Evolutionary conservation across 441 rosid species (phyloP), one percentile per base, ranked within the genome.

Genomic region (Pelargonium citronellum): DNA sequence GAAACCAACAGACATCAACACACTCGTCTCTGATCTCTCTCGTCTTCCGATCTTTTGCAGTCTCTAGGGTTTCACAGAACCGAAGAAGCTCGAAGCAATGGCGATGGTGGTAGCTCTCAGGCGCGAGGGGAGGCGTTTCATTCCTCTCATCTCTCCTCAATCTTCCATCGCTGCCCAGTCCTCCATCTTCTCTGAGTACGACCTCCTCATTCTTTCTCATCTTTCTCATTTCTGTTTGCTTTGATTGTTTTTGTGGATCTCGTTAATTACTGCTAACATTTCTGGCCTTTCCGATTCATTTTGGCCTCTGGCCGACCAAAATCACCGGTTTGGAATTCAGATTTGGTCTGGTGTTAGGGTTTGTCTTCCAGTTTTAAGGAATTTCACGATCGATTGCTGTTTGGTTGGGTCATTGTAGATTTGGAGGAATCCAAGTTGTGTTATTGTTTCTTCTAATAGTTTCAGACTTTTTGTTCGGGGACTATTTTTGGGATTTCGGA

Each of bases 101-200:
- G 94, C 97, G 67, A 91, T 94, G 96, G 61, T 55, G 19, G 89
- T 96, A 79, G 89, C 88, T 72, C 75, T 91, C 81, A 84, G 90
- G 66, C 97, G 97, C 77, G 89, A 90, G 84, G 95, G 95, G 85
- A 84, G 91, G 87, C 87, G 91, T 34, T 81, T 91, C 78, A 81
- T 72, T 77, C 85, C 91, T 74, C 81, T 87, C 62, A 77, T 86
- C 69, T 73, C 87, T 15, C 84, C 87, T 66, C 91, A 85, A 16
- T 91, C 92, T 2, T 75, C 86, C 73, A 71, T 87, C 72, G 83
- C 85, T 69, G 67, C 79, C 80, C 80, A 91, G 68, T 83, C 89
- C 66, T 67, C 88, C 77, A 84, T 84, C 63, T 5, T 68, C 70
- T 73, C 81, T 34, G 87, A 84, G 97, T 94, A 81, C 72, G 82